Percentiles rank a stretch among this genome's conserved stretches.
Conservation (phyloP, 129 eudicot genomes). For the Centella asiatica region DNA sequence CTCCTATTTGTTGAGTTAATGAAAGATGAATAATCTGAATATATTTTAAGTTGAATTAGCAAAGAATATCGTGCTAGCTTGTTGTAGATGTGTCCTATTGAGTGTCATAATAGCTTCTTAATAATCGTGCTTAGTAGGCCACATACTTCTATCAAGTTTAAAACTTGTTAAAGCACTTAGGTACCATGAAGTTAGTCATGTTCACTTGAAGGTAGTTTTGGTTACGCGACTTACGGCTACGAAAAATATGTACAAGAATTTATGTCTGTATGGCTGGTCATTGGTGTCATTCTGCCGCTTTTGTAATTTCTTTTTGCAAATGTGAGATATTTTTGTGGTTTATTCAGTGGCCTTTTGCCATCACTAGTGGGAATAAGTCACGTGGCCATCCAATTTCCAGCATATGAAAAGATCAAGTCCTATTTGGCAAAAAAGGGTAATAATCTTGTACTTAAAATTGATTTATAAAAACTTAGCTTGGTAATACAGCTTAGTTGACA, state of each 20-base stretch:
- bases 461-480: constrained; percentile 12
- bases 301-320: neutral
- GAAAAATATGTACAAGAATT: too few relatives aligned
- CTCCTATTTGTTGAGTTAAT: neutral
- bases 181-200: too few relatives aligned
- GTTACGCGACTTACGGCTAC: too few relatives aligned
- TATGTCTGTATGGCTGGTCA: too few relatives aligned
- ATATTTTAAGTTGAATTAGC: neutral
- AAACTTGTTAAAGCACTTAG: too few relatives aligned
- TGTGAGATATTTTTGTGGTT: constrained; percentile 1
- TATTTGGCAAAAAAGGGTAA: constrained; percentile 79
- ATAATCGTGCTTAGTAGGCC: too few relatives aligned
- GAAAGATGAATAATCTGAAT: neutral
- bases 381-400: constrained; percentile 95
- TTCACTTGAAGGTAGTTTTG: too few relatives aligned
- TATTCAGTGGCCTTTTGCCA: constrained; percentile 87
- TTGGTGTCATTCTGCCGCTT: constrained; percentile 5
- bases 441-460: constrained; percentile 1
- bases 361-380: constrained; percentile 94
- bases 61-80: neutral
- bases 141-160: too few relatives aligned
- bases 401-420: constrained; percentile 72
- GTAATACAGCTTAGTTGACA: neutral
- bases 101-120: too few relatives aligned
- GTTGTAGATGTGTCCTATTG: too few relatives aligned